phyloP scores from a whole-genome alignment of 2,329 filamentous ascomycete genomes.

The Alternaria arborescens region DNA sequence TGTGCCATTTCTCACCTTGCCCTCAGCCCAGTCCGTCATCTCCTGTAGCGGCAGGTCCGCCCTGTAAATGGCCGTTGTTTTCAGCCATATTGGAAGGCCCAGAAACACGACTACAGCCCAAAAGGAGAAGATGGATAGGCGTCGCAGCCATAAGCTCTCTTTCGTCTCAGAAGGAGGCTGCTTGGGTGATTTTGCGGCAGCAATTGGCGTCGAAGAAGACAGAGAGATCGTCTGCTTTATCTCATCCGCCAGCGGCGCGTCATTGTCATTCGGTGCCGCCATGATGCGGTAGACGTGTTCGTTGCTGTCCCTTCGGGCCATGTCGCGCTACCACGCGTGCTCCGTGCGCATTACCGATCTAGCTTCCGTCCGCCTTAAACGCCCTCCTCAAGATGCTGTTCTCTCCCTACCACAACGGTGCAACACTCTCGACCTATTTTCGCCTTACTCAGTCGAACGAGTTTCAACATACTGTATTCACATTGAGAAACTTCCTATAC shows the following conservation, averaged over 20 bases:
- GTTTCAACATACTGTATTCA: too few species aligned
- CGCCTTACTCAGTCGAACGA: too few species aligned
- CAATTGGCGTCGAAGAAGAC: background rate
- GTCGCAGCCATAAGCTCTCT: slow-evolving; percentile 73
- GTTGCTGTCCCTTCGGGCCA: slow-evolving; percentile 23
- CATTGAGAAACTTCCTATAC: too few species aligned
- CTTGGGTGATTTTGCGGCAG: slow-evolving; percentile 17
- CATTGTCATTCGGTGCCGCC: slow-evolving; percentile 31
- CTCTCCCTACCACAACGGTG: too few species aligned
- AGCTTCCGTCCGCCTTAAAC: background rate
- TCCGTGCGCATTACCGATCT: slow-evolving; percentile 16
- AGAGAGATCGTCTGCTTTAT: slow-evolving; percentile 9
- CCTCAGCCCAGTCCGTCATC: slow-evolving; percentile 93
- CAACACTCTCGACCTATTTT: too few species aligned
- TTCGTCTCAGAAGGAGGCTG: slow-evolving; percentile 79
- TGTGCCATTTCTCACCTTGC: slow-evolving; percentile 68
- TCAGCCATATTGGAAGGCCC: slow-evolving; percentile 94
- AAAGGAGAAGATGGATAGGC: slow-evolving; percentile 82
- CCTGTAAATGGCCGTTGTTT: slow-evolving; percentile 90
- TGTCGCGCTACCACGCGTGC: slow-evolving; percentile 14
- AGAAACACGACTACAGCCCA: slow-evolving; percentile 86
- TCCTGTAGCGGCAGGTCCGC: slow-evolving; percentile 81
- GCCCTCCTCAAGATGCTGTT: too few species aligned
- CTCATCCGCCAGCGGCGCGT: slow-evolving; percentile 30
- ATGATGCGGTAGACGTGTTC: slow-evolving; percentile 37